Evolutionary conservation across 768 basidiomycete genomes (phyloP), one percentile per base, ranked within the genome.

Genomic region (Rhizopogon salebrosus): DNA sequence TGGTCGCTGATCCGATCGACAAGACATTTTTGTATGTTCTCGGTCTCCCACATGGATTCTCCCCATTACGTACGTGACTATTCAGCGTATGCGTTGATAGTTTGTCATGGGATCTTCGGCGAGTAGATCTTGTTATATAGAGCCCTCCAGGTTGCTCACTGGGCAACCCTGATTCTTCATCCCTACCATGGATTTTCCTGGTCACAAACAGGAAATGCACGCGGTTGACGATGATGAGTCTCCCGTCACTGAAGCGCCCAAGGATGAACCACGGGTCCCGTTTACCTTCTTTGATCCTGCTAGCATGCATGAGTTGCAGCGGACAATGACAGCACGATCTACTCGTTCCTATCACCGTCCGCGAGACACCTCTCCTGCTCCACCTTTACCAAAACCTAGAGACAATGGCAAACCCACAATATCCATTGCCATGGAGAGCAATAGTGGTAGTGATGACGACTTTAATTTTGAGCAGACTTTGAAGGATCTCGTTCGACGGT

Each of bases 401-500:
- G 18, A 31, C 14, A 45, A 45, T 14, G 18, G 27, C 13, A 31
- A 20, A 20, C 31, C 43, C 11, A 14, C 27, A 8, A 45, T 45
- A 45, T 45, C 43, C 31, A 45, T 45, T 7, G 18, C 43, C 13
- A 20, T 45, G 43, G 43, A 45, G 18, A 45, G 43, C 3, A 18
- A 18, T 3, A 3, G 55, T 69, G 38, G 69, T 83, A 9, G 63
- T 65, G 10, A 62, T 65, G 56, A 72, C 67, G 4, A 55, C 18
- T 71, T 72, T 38, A 59, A 70, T 51, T 62, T 72, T 16, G 69
- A 67, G 48, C 60, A 60, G 4, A 62, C 61, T 9, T 50, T 70
- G 24, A 57, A 56, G 5, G 53, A 59, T 22, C n/a, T 65, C 1
- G 46, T 72, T 16, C 57, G 56, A 37, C 61, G 57, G 55, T 69